These are phyloP conservation scores for Suillus subaureus DNA, from an alignment of 768 basidiomycete species.

Conservation along the genomic window DNA sequence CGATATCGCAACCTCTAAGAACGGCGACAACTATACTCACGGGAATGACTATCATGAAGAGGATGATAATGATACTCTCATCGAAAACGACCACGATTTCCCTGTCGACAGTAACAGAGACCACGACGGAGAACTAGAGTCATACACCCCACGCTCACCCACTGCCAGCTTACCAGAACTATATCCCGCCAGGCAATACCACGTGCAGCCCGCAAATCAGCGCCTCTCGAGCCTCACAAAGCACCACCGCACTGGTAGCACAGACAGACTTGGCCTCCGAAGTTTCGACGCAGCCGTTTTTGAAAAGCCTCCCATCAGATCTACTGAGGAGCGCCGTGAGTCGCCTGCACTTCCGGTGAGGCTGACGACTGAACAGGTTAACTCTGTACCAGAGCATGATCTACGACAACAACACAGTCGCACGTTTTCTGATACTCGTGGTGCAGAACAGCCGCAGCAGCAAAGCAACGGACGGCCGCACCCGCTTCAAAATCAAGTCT, in stretches of 20 bases:
- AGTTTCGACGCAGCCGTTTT: constrained; percentile 61
- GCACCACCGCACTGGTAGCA: constrained; percentile 57
- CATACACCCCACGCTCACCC: constrained; percentile 71
- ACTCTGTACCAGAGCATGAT: constrained; percentile 19
- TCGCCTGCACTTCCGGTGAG: constrained; percentile 16
- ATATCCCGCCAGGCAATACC: constrained; percentile 33
- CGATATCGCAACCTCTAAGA: constrained; percentile 46
- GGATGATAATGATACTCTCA: constrained; percentile 47
- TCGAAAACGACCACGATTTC: constrained; percentile 41
- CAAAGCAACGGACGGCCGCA: constrained; percentile 37
- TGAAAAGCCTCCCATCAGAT: constrained; percentile 38
- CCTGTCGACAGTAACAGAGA: constrained; percentile 38
- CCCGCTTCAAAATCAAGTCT: constrained; percentile 41
- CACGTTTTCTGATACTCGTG: constrained; percentile 22
- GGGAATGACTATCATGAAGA: constrained; percentile 45
- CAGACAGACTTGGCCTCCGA: constrained; percentile 63
- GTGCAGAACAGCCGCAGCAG: constrained; percentile 21
- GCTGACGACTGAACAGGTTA: constrained; percentile 20
- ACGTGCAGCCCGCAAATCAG: constrained; percentile 30
- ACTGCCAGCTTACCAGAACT: constrained; percentile 59
- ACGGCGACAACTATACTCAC: constrained; percentile 44
- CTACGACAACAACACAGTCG: constrained; percentile 24
- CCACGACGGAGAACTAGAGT: constrained; percentile 52
- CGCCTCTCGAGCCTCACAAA: constrained; percentile 42
- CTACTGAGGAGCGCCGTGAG: constrained; percentile 33